Conservation (phyloP, 345 rosid genomes). For the Acer saccharum region DNA sequence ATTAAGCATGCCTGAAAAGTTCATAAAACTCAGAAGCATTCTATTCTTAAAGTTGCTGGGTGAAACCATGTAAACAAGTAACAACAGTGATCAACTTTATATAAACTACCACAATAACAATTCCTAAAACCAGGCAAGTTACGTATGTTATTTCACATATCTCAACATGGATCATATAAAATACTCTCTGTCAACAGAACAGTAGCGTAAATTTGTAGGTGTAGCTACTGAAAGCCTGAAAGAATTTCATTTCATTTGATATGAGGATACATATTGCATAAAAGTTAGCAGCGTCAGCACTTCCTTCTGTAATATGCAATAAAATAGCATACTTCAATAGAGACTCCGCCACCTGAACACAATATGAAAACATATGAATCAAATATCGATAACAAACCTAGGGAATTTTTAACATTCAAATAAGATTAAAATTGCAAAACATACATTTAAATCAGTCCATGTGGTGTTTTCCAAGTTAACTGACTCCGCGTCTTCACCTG, state of each 20-base stretch:
- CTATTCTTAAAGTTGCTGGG: not conserved
- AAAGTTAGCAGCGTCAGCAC: conserved; percentile 66
- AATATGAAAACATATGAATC: conserved; percentile 1
- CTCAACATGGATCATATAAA: not conserved
- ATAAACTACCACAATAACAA: not conserved
- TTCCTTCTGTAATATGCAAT: conserved; percentile 60
- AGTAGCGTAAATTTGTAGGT: not conserved
- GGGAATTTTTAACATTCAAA: not conserved
- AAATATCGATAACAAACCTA: not conserved
- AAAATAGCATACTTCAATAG: conserved; percentile 75
- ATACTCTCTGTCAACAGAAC: not conserved
- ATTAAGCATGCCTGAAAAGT: not conserved
- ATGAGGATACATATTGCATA: conserved; percentile 85
- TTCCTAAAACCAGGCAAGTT: not conserved
- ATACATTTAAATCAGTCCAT: conserved; percentile 60
- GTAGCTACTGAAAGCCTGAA: not conserved
- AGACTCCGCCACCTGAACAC: conserved; percentile 64
- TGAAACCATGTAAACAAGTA: not conserved
- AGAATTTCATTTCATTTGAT: not conserved
- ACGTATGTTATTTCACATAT: not conserved
- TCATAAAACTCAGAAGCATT: not conserved
- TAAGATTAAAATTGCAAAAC: conserved; percentile 3
- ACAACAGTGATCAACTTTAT: not conserved
- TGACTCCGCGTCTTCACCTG: conserved; percentile 65
- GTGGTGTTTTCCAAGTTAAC: conserved; percentile 55